phyloP scores from a whole-genome alignment of 2,329 filamentous ascomycete species.

The Trichoderma sp. region DNA sequence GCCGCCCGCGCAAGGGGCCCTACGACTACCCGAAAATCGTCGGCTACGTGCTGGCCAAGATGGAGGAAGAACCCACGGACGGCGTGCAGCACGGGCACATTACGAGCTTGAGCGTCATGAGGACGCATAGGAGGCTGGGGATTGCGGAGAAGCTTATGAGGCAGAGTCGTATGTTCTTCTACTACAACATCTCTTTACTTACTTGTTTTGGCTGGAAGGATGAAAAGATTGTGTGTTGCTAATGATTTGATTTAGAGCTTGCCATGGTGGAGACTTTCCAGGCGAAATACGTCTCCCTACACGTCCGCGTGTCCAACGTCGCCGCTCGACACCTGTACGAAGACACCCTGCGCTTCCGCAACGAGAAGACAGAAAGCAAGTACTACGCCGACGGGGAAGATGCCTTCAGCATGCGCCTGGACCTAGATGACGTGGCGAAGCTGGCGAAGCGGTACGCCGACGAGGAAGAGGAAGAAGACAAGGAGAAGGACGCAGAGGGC shows the following conservation, averaged over 20 bases:
- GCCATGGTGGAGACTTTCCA: conserved; percentile 96
- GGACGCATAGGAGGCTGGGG: conserved; percentile 86
- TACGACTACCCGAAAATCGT: conserved; percentile 97
- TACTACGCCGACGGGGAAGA: conserved; percentile 99
- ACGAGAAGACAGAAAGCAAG: conserved; percentile 81
- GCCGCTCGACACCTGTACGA: conserved; percentile 92
- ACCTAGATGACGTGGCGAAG: conserved; percentile 65
- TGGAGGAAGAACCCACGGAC: conserved; percentile 96
- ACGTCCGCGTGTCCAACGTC: conserved; percentile 91
- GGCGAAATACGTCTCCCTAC: conserved; percentile 90
- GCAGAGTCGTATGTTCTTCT: conserved; percentile 73
- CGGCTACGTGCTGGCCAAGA: conserved; percentile 98
- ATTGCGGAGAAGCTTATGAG: conserved; percentile 98
- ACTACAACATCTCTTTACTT: too few species aligned
- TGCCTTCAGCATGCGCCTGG: conserved; percentile 90
- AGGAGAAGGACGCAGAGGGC: conserved; percentile 22
- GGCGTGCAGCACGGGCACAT: conserved; percentile 95
- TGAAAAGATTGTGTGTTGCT: neutral
- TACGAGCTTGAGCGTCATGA: conserved; percentile 92
- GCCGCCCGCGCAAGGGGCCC: conserved; percentile 71
- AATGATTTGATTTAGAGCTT: conserved; percentile 58
- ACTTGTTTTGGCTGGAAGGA: neutral
- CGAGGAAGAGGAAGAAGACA: conserved; percentile 39
- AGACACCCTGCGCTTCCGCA: conserved; percentile 85
- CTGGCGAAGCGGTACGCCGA: conserved; percentile 45